These are phyloP conservation scores for Suhomyces sp. DNA, from an alignment of 805 yeast genomes.

Conservation along the genomic window DNA sequence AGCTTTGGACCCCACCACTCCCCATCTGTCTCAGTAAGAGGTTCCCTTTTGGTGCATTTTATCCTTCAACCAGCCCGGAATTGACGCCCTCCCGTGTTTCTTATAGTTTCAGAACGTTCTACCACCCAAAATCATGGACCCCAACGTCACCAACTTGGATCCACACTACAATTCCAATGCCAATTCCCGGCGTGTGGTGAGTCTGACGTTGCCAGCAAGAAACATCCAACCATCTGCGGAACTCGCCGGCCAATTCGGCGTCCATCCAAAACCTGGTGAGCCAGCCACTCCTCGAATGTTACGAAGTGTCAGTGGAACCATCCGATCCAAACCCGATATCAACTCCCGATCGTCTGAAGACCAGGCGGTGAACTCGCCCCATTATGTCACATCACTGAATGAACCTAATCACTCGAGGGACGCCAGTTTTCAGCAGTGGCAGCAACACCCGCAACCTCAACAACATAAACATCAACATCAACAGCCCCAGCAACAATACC, in stretches of 20 bases:
- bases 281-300: constrained; percentile 75
- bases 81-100: no score
- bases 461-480: no score
- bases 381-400: constrained; percentile 9
- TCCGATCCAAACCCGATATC: constrained; percentile 14
- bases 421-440: constrained; percentile 14
- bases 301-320: constrained; percentile 51
- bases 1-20: no score
- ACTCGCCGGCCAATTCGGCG: constrained; percentile 1
- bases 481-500: constrained; percentile 9
- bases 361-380: constrained; percentile 14
- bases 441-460: constrained; percentile 8
- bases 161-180: constrained; percentile 6
- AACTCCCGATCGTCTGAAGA: constrained; percentile 11
- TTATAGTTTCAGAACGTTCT: no score
- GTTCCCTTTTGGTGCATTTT: no score
- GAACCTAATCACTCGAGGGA: constrained; percentile 16
- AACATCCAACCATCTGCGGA: constrained; percentile 2
- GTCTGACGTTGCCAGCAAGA: constrained; percentile 5
- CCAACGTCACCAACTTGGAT: no score
- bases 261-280: constrained; percentile 19
- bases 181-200: constrained; percentile 8
- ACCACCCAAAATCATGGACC: no score
- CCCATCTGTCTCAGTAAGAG: no score
- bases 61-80: no score